phyloP scores from a whole-genome alignment of 208 protist species.

The Polymyxa betae region DNA sequence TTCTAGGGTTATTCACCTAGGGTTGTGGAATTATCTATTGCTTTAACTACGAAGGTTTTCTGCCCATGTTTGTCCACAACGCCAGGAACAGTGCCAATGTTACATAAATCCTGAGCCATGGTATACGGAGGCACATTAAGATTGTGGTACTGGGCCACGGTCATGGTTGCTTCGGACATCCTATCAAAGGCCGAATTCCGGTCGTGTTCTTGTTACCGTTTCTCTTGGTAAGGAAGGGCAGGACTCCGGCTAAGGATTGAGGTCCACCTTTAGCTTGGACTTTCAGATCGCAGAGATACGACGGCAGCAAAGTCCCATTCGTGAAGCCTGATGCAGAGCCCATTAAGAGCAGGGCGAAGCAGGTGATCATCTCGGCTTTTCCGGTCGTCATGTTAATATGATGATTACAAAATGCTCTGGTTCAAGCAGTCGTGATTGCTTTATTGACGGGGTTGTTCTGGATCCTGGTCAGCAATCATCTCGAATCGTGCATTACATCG shows the following conservation, averaged over 20 bases:
- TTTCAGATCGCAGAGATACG: background rate
- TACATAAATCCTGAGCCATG: background rate
- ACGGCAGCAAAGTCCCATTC: constrained; percentile 3
- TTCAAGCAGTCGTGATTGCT: too few relatives aligned
- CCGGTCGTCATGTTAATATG: too few relatives aligned
- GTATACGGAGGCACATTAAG: background rate
- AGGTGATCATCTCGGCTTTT: too few relatives aligned
- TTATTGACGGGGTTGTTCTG: too few relatives aligned
- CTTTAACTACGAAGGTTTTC: background rate
- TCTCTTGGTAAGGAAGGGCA: background rate
- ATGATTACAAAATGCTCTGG: too few relatives aligned
- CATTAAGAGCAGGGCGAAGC: too few relatives aligned
- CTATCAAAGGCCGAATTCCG: background rate
- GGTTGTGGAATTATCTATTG: background rate
- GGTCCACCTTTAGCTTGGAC: background rate
- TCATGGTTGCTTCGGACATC: background rate
- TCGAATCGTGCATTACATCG: too few relatives aligned
- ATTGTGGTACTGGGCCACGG: background rate
- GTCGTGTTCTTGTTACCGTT: background rate
- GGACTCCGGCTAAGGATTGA: background rate
- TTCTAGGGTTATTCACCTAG: background rate
- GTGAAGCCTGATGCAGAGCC: background rate
- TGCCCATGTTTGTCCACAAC: background rate
- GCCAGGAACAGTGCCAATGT: background rate
- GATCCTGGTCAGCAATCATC: too few relatives aligned